Percentiles rank a stretch among this genome's conserved stretches.
These are phyloP conservation scores for Calvatia gigantea DNA, from an alignment of 768 basidiomycete genomes.

Conservation along the genomic window DNA sequence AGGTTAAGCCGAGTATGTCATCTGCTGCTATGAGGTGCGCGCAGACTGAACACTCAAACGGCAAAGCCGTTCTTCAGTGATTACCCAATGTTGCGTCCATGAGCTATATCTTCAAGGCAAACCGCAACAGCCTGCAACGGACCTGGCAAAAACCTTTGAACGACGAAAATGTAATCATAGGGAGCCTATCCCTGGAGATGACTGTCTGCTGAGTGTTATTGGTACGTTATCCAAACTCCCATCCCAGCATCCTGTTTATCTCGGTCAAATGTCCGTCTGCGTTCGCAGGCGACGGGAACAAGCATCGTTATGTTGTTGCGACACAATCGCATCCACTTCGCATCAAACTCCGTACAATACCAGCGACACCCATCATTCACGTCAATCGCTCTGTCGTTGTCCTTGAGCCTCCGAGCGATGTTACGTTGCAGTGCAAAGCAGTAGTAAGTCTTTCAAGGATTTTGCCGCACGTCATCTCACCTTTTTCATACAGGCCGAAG, in stretches of 20 bases:
- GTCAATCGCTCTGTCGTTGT: constrained; percentile 92
- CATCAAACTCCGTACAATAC: constrained; percentile 61
- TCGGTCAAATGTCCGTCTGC: neutral
- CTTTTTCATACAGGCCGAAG: constrained; percentile 51
- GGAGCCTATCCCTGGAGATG: constrained; percentile 79
- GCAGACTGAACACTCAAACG: constrained; percentile 28
- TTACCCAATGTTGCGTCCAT: constrained; percentile 96
- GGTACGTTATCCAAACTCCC: constrained; percentile 44
- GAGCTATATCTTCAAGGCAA: constrained; percentile 87
- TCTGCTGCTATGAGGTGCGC: neutral
- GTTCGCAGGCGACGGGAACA: constrained; percentile 69
- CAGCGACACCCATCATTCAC: constrained; percentile 88
- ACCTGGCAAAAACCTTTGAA: constrained; percentile 92
- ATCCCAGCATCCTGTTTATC: neutral
- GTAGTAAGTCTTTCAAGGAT: constrained; percentile 34
- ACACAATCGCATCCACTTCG: constrained; percentile 79
- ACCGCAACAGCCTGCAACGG: constrained; percentile 68
- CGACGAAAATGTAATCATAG: constrained; percentile 93
- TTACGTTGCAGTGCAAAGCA: constrained; percentile 68
- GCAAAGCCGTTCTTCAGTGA: constrained; percentile 71
- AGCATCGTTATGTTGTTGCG: constrained; percentile 89
- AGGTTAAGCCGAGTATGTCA: constrained; percentile 85
- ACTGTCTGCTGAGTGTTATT: constrained; percentile 78
- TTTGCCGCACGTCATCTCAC: neutral
- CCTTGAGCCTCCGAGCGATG: constrained; percentile 83